Percentiles rank a stretch among this genome's conserved stretches.
Evolutionary conservation across 2,329 filamentous ascomycete species (phyloP).

Genomic region (Dryadomyces sulphureus): DNA sequence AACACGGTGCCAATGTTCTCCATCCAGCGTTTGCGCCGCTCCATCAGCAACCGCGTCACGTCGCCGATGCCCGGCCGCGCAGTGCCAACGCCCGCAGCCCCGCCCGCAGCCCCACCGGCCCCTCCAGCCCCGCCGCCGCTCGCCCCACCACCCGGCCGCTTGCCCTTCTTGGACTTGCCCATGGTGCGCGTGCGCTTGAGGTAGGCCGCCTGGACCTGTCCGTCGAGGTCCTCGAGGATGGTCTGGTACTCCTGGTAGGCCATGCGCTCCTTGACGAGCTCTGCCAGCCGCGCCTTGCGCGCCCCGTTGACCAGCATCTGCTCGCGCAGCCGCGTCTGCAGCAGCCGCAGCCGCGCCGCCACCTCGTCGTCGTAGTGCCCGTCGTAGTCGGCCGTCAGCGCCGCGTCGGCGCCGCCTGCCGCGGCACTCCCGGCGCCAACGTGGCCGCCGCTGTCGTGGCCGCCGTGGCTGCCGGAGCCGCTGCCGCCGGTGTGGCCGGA

Average conservation of each 20-base stretch:
- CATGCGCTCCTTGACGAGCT: slow-evolving; percentile 83
- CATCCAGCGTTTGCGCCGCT: slow-evolving; percentile 77
- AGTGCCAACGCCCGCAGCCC: slow-evolving; percentile 34
- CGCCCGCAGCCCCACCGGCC: slow-evolving; percentile 3
- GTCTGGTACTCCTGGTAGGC: slow-evolving; percentile 94
- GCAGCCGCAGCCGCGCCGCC: slow-evolving; percentile 69
- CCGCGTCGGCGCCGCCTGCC: neutral
- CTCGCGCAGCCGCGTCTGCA: slow-evolving; percentile 70
- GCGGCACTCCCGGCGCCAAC: slow-evolving; percentile 13
- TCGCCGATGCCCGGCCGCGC: slow-evolving; percentile 77
- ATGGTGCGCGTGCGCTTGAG: slow-evolving; percentile 89
- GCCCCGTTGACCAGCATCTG: slow-evolving; percentile 82
- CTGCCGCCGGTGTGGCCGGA: slow-evolving; percentile 3
- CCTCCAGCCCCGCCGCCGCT: slow-evolving; percentile 33
- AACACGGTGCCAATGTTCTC: slow-evolving; percentile 85
- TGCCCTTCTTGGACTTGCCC: slow-evolving; percentile 83
- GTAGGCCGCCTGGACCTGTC: slow-evolving; percentile 87
- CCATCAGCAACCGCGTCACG: slow-evolving; percentile 82
- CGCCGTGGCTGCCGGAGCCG: neutral
- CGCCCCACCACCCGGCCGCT: slow-evolving; percentile 29
- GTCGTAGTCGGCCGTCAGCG: slow-evolving; percentile 55
- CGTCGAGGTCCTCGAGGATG: slow-evolving; percentile 91
- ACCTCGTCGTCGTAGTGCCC: slow-evolving; percentile 89
- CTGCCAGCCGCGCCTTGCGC: slow-evolving; percentile 71
- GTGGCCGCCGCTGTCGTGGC: neutral